Evolutionary conservation across 2,329 filamentous ascomycete genomes (phyloP).

Genomic region (Arthroderma sp.): DNA sequence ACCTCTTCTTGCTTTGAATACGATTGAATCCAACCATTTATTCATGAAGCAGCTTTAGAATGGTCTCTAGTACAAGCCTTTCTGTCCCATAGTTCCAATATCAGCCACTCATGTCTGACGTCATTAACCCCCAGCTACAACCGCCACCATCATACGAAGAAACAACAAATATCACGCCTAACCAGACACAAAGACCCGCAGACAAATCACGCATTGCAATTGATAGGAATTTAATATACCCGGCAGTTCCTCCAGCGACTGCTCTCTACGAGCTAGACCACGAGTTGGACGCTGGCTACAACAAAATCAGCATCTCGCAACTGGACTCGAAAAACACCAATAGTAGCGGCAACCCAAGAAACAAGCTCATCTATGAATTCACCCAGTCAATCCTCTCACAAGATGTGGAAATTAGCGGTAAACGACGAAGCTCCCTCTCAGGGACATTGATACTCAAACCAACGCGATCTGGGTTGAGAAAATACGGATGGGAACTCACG

Average conservation of each 20-base stretch:
- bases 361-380: conserved; percentile 11
- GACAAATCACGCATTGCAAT: conserved; percentile 8
- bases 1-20: too few relatives aligned
- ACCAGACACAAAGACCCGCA: neutral
- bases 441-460: conserved; percentile 4
- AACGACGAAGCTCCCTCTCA: conserved; percentile 8
- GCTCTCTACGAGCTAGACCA: conserved; percentile 10
- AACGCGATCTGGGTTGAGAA: conserved; percentile 4
- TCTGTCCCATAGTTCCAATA: too few relatives aligned
- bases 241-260: conserved; percentile 5
- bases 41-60: too few relatives aligned
- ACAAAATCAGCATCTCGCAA: conserved; percentile 8
- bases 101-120: neutral
- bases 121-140: neutral
- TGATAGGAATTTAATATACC: conserved; percentile 9
- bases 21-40: too few relatives aligned
- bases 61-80: too few relatives aligned
- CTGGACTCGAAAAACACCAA: conserved; percentile 1
- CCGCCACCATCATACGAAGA: conserved; percentile 8
- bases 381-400: conserved; percentile 5
- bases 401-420: conserved; percentile 10
- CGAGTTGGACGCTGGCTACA: conserved; percentile 8
- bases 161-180: neutral
- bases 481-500: conserved; percentile 9
- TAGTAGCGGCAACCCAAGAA: conserved; percentile 1